Conservation (phyloP, 208 protist genomes). For the Trypanosoma rangeli region DNA sequence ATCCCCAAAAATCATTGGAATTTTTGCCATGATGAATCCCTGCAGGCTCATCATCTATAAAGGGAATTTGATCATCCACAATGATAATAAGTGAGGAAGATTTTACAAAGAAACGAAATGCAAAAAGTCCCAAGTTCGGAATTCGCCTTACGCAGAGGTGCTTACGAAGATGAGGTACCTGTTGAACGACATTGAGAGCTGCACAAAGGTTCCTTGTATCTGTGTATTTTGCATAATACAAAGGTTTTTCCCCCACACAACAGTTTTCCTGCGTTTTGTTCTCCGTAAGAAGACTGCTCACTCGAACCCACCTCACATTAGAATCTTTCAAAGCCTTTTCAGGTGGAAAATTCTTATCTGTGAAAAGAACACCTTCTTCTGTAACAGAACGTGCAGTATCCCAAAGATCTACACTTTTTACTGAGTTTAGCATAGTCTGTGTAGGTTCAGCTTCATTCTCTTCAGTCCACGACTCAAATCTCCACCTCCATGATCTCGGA, state of each 20-base stretch:
- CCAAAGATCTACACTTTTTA: not conserved
- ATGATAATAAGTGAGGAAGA: slow-evolving; percentile 36
- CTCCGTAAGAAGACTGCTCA: slow-evolving; percentile 22
- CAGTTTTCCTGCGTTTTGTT: slow-evolving; percentile 15
- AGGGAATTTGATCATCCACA: slow-evolving; percentile 66
- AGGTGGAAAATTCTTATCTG: slow-evolving; percentile 30
- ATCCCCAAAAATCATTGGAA: slow-evolving; percentile 51
- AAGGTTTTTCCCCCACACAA: slow-evolving; percentile 24
- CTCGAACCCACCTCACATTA: slow-evolving; percentile 28
- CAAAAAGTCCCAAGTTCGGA: slow-evolving; percentile 34
- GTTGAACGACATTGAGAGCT: slow-evolving; percentile 50
- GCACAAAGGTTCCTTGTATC: slow-evolving; percentile 51
- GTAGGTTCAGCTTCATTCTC: not conserved
- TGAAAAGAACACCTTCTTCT: slow-evolving; percentile 22
- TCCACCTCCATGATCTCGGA: slow-evolving; percentile 20
- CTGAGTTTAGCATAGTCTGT: not conserved
- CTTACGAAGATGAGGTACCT: slow-evolving; percentile 26
- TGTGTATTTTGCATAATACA: slow-evolving; percentile 36
- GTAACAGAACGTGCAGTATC: slow-evolving; percentile 10
- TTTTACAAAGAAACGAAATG: slow-evolving; percentile 37
- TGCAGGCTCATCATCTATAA: slow-evolving; percentile 26
- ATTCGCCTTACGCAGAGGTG: slow-evolving; percentile 33
- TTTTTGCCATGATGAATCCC: slow-evolving; percentile 36
- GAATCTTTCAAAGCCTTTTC: slow-evolving; percentile 24
- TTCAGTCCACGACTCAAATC: slow-evolving; percentile 19